Conservation (phyloP, 768 basidiomycete species). For the Wakefieldia striispora region DNA sequence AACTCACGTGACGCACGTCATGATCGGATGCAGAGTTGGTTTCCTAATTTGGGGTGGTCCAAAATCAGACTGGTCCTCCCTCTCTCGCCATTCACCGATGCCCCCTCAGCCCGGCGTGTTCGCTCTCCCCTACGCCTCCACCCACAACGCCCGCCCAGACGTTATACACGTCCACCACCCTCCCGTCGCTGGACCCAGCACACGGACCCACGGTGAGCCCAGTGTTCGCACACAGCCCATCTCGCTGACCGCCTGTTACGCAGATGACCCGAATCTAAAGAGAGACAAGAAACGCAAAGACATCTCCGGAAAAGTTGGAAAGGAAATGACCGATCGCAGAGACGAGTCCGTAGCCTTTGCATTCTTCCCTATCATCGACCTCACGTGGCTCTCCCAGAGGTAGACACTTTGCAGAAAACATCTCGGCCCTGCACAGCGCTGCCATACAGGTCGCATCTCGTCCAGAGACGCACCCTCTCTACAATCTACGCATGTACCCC, state of each 20-base stretch:
- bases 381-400: constrained; percentile 39
- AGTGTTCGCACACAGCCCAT: constrained; percentile 5
- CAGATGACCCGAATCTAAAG: constrained; percentile 41
- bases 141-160: constrained; percentile 41
- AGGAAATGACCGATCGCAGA: constrained; percentile 70
- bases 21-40: constrained; percentile 17
- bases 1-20: constrained; percentile 19
- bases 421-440: constrained; percentile 56
- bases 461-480: constrained; percentile 64
- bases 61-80: constrained; percentile 9
- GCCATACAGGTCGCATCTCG: constrained; percentile 63
- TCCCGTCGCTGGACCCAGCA: constrained; percentile 41
- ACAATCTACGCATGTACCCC: constrained; percentile 71
- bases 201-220: constrained; percentile 41
- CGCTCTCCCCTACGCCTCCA: constrained; percentile 53
- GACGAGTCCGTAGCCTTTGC: constrained; percentile 58
- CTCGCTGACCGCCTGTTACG: constrained; percentile 30
- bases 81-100: constrained; percentile 35
- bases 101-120: constrained; percentile 73
- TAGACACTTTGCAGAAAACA: constrained; percentile 60
- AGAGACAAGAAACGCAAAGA: constrained; percentile 71
- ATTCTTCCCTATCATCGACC: constrained; percentile 6
- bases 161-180: constrained; percentile 39
- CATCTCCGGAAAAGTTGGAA: constrained; percentile 64
- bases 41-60: constrained; percentile 19